Evolutionary conservation across 106 monocot species (phyloP).

Genomic region (Allium sativum): DNA sequence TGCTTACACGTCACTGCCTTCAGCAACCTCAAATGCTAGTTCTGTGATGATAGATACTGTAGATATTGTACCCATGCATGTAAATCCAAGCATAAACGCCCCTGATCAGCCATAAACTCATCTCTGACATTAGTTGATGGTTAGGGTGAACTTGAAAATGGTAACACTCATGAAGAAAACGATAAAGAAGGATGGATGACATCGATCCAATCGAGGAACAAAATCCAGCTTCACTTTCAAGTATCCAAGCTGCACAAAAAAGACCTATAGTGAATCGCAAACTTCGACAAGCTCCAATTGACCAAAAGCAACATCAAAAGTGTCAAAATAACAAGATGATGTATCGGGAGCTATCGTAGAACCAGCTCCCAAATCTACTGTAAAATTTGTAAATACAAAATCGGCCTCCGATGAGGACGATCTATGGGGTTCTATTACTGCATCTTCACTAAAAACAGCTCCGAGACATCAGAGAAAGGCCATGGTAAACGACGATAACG

Average conservation of each 20-base stretch:
- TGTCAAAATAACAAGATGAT: conserved; percentile 41
- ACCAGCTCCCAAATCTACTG: conserved; percentile 33
- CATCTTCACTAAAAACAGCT: conserved; percentile 36
- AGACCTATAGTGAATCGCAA: conserved; percentile 50
- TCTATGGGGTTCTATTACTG: conserved; percentile 76
- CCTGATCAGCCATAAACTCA: conserved; percentile 52
- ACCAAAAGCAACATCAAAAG: conserved; percentile 14
- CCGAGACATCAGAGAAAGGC: conserved; percentile 25
- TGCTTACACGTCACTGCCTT: conserved; percentile 27
- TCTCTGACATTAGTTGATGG: conserved; percentile 76
- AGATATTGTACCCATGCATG: conserved; percentile 10
- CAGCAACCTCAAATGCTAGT: conserved; percentile 32
- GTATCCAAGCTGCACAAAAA: conserved; percentile 83
- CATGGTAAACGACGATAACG: conserved; percentile 23
- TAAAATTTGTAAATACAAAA: conserved; percentile 30
- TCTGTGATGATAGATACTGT: too few relatives aligned
- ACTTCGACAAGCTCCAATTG: conserved; percentile 12
- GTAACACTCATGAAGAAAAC: conserved; percentile 38
- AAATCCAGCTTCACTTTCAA: conserved; percentile 34
- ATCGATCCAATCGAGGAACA: conserved; percentile 67
- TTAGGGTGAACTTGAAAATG: conserved; percentile 79
- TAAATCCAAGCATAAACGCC: conserved; percentile 22
- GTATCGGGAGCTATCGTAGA: conserved; percentile 57
- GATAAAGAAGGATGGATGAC: conserved; percentile 94
- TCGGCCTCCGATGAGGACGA: conserved; percentile 32